A percentile compares a stretch with the other conserved stretches of the same genome.
phyloP scores from a whole-genome alignment of 169 alveolate genomes.

The Eimeria tenella region DNA sequence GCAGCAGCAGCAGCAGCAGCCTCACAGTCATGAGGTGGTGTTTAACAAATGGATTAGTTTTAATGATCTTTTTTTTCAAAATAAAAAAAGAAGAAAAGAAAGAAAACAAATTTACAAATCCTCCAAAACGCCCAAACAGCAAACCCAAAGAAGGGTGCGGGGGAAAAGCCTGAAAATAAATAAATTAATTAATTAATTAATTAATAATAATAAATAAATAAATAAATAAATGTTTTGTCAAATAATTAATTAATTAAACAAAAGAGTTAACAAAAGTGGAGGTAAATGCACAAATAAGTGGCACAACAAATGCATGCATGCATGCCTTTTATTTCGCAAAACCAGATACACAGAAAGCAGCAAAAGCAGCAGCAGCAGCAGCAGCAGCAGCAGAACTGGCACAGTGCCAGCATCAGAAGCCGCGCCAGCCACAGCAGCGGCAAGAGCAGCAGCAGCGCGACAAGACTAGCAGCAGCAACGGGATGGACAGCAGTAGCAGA shows the following conservation, averaged over 20 bases:
- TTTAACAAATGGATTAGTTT: neutral
- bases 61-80: neutral
- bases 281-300: neutral
- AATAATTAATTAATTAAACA: no score
- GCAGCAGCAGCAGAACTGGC: neutral
- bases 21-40: conserved; percentile 45
- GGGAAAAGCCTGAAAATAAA: neutral
- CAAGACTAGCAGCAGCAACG: neutral
- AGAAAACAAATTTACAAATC: neutral
- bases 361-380: neutral
- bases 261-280: no score
- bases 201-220: neutral
- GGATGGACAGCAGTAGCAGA: neutral
- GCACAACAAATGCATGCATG: neutral
- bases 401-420: neutral
- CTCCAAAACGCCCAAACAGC: neutral
- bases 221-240: neutral
- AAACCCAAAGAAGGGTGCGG: neutral
- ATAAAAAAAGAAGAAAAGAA: neutral
- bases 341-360: neutral
- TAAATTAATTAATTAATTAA: neutral
- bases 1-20: neutral
- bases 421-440: neutral
- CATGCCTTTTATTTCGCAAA: neutral
- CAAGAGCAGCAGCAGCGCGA: neutral